Conservation (phyloP, 495 filamentous ascomycete species). For the Aspergillus incahuasiensis region DNA sequence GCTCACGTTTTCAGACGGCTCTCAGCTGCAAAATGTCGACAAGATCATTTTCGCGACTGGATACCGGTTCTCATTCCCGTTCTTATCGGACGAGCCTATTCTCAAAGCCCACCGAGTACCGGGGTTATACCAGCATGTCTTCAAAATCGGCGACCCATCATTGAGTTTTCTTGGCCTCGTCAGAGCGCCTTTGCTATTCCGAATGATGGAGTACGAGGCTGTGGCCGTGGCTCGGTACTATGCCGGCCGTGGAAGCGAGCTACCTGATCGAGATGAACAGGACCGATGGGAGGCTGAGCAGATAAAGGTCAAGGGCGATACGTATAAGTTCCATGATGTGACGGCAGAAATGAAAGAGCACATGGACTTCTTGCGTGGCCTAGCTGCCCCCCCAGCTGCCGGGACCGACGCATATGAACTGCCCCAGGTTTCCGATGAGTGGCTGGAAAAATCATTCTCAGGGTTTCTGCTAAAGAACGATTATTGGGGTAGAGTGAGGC, state of each 20-base stretch:
- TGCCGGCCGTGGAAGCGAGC: slow-evolving; percentile 28
- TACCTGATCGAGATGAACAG: slow-evolving; percentile 36
- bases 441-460: slow-evolving; percentile 26
- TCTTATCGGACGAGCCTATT: slow-evolving; percentile 21
- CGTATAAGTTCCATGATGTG: slow-evolving; percentile 38
- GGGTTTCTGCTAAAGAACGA: slow-evolving; percentile 21
- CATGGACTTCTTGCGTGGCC: slow-evolving; percentile 35
- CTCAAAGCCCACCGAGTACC: slow-evolving; percentile 19
- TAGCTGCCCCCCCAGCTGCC: slow-evolving; percentile 38
- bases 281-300: slow-evolving; percentile 42
- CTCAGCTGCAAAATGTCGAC: slow-evolving; percentile 34
- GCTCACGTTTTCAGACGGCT: slow-evolving; percentile 35
- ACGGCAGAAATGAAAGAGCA: slow-evolving; percentile 47
- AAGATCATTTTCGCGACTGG: slow-evolving; percentile 51
- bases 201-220: slow-evolving; percentile 51
- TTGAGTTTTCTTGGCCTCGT: slow-evolving; percentile 32
- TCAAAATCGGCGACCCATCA: slow-evolving; percentile 27
- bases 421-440: slow-evolving; percentile 35
- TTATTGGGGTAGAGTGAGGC: slow-evolving; percentile 17
- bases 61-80: slow-evolving; percentile 44
- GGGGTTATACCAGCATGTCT: slow-evolving; percentile 29
- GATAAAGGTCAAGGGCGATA: slow-evolving; percentile 38
- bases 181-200: slow-evolving; percentile 44
- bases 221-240: slow-evolving; percentile 46
- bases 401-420: slow-evolving; percentile 34